A percentile compares a stretch with the other conserved stretches of the same genome.
Evolutionary conservation across 192 early-diverging fungal species (phyloP).

Genomic region (Backusella liffmaniae): DNA sequence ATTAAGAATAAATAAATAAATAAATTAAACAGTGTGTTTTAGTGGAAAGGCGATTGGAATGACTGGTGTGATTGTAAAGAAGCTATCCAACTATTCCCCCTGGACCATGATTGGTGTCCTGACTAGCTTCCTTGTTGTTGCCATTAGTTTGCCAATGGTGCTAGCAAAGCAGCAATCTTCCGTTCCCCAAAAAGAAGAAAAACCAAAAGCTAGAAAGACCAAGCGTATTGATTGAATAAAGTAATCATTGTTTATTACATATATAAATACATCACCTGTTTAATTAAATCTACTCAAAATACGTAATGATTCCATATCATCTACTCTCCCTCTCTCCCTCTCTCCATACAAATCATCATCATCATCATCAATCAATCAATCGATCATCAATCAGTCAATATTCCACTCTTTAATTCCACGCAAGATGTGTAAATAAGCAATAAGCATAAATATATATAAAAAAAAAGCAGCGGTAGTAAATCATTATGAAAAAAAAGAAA

Average conservation of each 20-base stretch:
- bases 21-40: background rate
- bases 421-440: background rate
- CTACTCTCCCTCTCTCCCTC: background rate
- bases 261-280: background rate
- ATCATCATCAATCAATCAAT: background rate
- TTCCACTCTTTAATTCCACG: conserved; percentile 5
- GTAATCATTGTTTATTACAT: background rate
- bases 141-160: background rate
- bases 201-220: conserved; percentile 7
- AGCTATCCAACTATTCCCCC: conserved; percentile 8
- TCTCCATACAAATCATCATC: background rate
- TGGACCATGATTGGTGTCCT: conserved; percentile 15
- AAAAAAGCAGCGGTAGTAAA: background rate
- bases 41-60: conserved; percentile 13
- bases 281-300: background rate
- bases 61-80: conserved; percentile 12
- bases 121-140: conserved; percentile 7
- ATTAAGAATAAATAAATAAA: background rate
- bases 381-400: conserved; percentile 1
- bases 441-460: background rate
- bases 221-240: conserved; percentile 20
- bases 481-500: background rate
- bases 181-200: background rate
- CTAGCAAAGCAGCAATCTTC: background rate
- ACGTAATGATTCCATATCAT: background rate